phyloP scores from a whole-genome alignment of 306 rosid species.

The Sicyos baderoa region DNA sequence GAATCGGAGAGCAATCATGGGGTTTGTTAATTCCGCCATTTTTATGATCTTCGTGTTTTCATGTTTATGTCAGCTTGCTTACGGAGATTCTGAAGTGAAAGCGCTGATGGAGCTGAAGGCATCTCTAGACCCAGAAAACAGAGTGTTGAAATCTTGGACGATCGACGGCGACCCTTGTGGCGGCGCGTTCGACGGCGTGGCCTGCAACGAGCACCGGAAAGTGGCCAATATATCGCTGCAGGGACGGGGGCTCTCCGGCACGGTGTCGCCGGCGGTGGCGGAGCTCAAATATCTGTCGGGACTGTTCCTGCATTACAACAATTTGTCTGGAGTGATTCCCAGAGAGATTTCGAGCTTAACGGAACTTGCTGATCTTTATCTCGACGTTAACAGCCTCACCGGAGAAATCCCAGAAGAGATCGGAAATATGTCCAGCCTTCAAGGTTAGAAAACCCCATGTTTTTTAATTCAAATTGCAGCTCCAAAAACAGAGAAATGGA shows the following conservation, averaged over 20 bases:
- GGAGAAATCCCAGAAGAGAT: constrained; percentile 61
- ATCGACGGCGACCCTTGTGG: constrained; percentile 66
- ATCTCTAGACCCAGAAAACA: constrained; percentile 71
- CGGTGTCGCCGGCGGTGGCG: constrained; percentile 61
- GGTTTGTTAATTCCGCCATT: constrained; percentile 17
- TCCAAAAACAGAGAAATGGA: not conserved
- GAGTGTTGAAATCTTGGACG: constrained; percentile 64
- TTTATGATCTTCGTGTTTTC: constrained; percentile 24
- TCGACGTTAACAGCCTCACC: constrained; percentile 59
- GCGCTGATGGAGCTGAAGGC: constrained; percentile 68
- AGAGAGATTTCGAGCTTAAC: constrained; percentile 56
- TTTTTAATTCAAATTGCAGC: not conserved
- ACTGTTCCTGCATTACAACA: constrained; percentile 72
- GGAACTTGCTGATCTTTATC: constrained; percentile 74
- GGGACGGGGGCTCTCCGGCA: constrained; percentile 80
- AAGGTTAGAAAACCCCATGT: too few relatives aligned
- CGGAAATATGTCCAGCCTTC: constrained; percentile 62
- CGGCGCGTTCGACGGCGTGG: constrained; percentile 62
- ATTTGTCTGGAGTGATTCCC: constrained; percentile 76
- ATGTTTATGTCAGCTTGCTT: constrained; percentile 22
- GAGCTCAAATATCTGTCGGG: constrained; percentile 73
- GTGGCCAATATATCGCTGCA: constrained; percentile 76
- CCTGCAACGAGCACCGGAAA: constrained; percentile 65
- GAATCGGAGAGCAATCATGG: constrained; percentile 30
- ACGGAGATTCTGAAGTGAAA: constrained; percentile 63